Conservation (phyloP, 805 yeast genomes). For the Hagleromyces aurorensis region DNA sequence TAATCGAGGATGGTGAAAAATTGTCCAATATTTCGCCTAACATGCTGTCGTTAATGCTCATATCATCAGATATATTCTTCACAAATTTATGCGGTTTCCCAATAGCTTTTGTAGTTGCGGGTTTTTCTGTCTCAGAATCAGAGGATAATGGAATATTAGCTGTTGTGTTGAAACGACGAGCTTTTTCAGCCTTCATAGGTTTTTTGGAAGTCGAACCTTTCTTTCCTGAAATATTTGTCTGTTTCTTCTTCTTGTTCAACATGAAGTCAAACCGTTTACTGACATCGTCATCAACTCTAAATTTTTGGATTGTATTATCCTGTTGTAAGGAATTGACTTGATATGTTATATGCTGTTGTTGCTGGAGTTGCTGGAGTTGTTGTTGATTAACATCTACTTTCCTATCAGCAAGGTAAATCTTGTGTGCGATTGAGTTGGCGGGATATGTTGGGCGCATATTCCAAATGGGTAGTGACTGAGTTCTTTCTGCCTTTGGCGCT, state of each 20-base stretch:
- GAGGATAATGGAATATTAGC: constrained; percentile 11
- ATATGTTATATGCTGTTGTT: constrained; percentile 12
- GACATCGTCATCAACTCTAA: constrained; percentile 24
- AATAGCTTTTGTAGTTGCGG: neutral
- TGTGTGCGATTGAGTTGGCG: constrained; percentile 29
- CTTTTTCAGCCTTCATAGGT: constrained; percentile 6
- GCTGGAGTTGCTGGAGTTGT: constrained; percentile 4
- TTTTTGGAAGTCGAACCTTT: constrained; percentile 2
- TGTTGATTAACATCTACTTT: constrained; percentile 18
- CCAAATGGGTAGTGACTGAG: constrained; percentile 38
- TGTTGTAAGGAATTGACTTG: constrained; percentile 22
- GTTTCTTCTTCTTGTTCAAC: constrained; percentile 22
- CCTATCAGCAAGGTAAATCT: constrained; percentile 29
- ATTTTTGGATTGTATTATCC: constrained; percentile 21
- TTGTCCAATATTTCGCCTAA: no score
- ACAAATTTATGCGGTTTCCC: no score
- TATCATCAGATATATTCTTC: no score
- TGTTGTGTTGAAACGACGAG: constrained; percentile 16
- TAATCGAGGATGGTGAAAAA: no score
- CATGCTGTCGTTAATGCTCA: no score
- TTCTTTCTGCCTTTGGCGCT: constrained; percentile 40
- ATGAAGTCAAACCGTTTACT: constrained; percentile 31
- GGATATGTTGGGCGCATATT: constrained; percentile 19
- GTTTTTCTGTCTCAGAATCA: constrained; percentile 2
- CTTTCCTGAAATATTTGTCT: constrained; percentile 1